Evolutionary conservation across 495 filamentous ascomycete species (phyloP), one percentile per base, ranked within the genome.

Genomic region (Penicillium roqueforti): DNA sequence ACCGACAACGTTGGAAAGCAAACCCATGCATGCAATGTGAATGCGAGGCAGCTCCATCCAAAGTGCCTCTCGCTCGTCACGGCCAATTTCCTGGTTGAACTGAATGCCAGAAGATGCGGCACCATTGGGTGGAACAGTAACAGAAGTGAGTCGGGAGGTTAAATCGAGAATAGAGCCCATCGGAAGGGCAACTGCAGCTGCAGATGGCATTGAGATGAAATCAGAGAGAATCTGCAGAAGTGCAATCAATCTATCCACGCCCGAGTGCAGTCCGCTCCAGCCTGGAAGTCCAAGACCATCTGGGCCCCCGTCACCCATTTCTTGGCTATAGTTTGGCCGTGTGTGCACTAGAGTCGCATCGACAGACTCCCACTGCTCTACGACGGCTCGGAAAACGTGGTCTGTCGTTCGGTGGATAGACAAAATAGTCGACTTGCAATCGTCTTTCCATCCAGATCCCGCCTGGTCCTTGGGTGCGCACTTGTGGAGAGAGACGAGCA

Each of bases 51-150:
- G 70, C 29, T 82, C 77, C 22, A 75, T 68, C 77, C 83, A 89
- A 10, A 96, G 73, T 39, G 79, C 77, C 56, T 92, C 88, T 54
- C 85, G 82, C 67, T 96, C 91, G 41, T 90, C 88, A 43, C 84
- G 81, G 32, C 83, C 73, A 55, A 95, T 83, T 60, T 87, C 83
- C 19, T 80, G 73, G 51, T 89, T 90, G 47, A 82, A 69, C 36
- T 78, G 74, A 11, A 78, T 50, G 49, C 62, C 54, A 60, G 57
- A 61, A 26, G 41, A 68, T 3, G 67, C 42, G n/a, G 42, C 72
- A 28, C 57, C 63, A 11, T 71, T 61, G 13, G 74, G 62, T 6
- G 87, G 85, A 0, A 81, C 75, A 19, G 78, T 80, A 19, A 91
- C 71, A 32, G 86, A 86, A 22, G 88, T 81, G 32, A 95, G 67